Percentiles rank a stretch among this genome's conserved stretches.
phyloP scores from a whole-genome alignment of 148 eudicot species.

The Vaccinium vitisidaea region DNA sequence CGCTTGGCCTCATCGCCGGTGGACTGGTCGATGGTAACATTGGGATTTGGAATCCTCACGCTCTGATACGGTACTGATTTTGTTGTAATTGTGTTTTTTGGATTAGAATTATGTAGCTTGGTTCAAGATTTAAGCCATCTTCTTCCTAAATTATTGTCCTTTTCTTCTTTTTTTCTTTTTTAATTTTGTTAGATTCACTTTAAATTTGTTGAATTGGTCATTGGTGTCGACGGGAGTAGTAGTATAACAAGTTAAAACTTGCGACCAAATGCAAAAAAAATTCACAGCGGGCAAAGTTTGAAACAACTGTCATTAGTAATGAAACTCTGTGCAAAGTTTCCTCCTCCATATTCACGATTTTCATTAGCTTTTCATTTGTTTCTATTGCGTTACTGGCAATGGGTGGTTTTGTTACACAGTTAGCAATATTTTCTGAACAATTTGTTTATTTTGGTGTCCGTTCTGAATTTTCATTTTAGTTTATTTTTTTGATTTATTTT shows the following conservation, averaged over 20 bases:
- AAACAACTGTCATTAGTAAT: background rate
- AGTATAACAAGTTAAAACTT: background rate
- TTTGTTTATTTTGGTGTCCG: no score
- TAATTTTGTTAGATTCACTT: no score
- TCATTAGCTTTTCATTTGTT: no score
- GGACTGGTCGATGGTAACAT: constrained; percentile 76
- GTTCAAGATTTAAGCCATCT: background rate
- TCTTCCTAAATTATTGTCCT: background rate
- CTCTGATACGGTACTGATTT: constrained; percentile 49
- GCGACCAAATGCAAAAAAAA: background rate
- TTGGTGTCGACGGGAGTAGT: background rate
- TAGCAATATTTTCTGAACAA: no score
- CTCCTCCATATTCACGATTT: no score
- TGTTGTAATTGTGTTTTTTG: constrained; percentile 3
- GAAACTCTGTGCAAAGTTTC: no score
- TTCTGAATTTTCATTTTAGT: no score
- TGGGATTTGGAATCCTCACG: constrained; percentile 69
- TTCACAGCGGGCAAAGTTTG: background rate
- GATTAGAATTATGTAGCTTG: background rate
- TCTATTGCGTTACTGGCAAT: no score
- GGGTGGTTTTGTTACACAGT: no score
- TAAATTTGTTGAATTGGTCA: background rate
- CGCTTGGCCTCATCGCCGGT: constrained; percentile 70
- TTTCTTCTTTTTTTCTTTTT: background rate
- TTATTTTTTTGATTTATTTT: no score